Conservation (phyloP, 306 rosid species). For the Vicia faba region DNA sequence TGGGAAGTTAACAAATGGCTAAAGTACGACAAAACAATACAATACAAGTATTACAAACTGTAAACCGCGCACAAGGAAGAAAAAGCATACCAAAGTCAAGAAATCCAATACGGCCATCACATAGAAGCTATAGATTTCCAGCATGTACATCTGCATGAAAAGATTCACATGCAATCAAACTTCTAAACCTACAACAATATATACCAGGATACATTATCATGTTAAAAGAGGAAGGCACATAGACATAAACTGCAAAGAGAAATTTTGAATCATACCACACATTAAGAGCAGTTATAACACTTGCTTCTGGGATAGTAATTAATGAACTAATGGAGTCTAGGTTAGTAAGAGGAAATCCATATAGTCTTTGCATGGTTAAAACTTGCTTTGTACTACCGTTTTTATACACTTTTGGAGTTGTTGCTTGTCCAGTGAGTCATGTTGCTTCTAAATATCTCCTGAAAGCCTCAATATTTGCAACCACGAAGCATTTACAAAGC, state of each 20-base stretch:
- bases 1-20: constrained; percentile 16
- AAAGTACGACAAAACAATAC: constrained; percentile 26
- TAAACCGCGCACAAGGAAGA: constrained; percentile 26
- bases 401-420: constrained; percentile 90
- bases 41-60: constrained; percentile 22
- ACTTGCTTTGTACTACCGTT: constrained; percentile 73
- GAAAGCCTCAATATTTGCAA: constrained; percentile 84
- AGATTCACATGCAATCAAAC: constrained; percentile 96
- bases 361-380: constrained; percentile 89
- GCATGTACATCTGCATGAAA: constrained; percentile 99
- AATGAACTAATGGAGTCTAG: constrained; percentile 81
- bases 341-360: constrained; percentile 96
- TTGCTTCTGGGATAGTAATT: constrained; percentile 78
- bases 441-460: constrained; percentile 83
- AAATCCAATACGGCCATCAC: constrained; percentile 95
- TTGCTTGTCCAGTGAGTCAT: constrained; percentile 85
- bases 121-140: constrained; percentile 90
- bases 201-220: constrained; percentile 33
- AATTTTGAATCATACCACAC: constrained; percentile 65
- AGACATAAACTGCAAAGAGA: constrained; percentile 2
- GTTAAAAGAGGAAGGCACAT: constrained; percentile 30
- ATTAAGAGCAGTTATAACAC: constrained; percentile 90
- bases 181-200: constrained; percentile 81
- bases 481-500: too few relatives aligned
- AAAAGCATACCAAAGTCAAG: constrained; percentile 86